Evolutionary conservation across 2,329 filamentous ascomycete species (phyloP).

Genomic region (Nigrograna mackinnonii): DNA sequence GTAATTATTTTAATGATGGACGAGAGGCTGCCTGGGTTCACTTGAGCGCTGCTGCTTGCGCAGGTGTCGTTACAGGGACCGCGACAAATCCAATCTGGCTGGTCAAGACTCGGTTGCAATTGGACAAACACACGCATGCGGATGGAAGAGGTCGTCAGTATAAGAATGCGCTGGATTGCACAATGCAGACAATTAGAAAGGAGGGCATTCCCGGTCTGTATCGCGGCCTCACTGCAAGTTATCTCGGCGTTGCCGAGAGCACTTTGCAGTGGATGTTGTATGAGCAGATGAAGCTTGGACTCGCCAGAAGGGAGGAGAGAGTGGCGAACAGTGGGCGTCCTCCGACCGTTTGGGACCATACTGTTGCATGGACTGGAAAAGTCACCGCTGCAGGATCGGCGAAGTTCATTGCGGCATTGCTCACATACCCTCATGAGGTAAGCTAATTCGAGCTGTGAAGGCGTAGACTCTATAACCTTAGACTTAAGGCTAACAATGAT

Average conservation of each 20-base stretch:
- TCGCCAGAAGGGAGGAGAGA: constrained; percentile 66
- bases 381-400: constrained; percentile 78
- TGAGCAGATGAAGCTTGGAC: constrained; percentile 82
- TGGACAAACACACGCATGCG: constrained; percentile 81
- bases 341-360: constrained; percentile 72
- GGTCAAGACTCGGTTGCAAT: constrained; percentile 88
- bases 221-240: constrained; percentile 87
- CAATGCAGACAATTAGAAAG: constrained; percentile 76
- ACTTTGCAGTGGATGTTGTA: constrained; percentile 94
- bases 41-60: constrained; percentile 73
- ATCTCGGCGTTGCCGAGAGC: constrained; percentile 86
- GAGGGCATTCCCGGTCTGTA: constrained; percentile 86
- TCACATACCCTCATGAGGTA: constrained; percentile 93
- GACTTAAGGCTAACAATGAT: neutral
- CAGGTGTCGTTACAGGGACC: constrained; percentile 84
- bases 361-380: constrained; percentile 78
- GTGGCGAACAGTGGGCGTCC: constrained; percentile 60
- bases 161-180: constrained; percentile 85
- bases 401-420: constrained; percentile 80
- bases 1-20: constrained; percentile 72
- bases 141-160: constrained; percentile 68
- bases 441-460: constrained; percentile 19
- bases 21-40: constrained; percentile 76
- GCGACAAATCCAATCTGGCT: constrained; percentile 97
- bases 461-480: neutral